Conservation (phyloP, 1,139 yeast genomes). For the Suhomyces ambrosiae region DNA sequence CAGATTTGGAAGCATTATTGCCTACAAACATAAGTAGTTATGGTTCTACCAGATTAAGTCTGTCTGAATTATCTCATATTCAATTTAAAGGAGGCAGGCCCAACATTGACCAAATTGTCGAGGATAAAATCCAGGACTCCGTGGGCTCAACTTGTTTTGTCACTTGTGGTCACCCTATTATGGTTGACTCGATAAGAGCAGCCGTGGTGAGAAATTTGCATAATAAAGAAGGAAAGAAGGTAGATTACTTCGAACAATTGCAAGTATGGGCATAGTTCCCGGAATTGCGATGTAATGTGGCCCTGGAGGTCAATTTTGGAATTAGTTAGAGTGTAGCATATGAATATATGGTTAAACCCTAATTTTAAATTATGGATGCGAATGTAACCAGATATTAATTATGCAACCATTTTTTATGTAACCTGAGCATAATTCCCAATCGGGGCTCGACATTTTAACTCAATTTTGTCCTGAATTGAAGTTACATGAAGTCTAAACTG, state of each 20-base stretch:
- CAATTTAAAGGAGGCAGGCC: constrained; percentile 37
- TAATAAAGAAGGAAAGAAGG: constrained; percentile 17
- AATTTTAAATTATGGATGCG: no score
- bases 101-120: constrained; percentile 24
- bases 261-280: constrained; percentile 25
- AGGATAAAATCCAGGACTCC: constrained; percentile 25
- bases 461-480: no score
- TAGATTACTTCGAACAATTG: constrained; percentile 21
- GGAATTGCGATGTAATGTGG: no score
- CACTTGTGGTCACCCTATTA: constrained; percentile 41
- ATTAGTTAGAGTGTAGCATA: neutral
- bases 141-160: constrained; percentile 35
- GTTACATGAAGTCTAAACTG: no score
- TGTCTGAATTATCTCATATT: constrained; percentile 20
- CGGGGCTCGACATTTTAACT: no score
- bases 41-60: no score
- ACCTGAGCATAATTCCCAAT: no score
- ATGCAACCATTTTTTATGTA: no score
- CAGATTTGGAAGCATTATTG: no score
- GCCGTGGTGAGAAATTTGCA: constrained; percentile 14
- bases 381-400: no score
- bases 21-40: no score
- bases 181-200: constrained; percentile 25
- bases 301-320: neutral
- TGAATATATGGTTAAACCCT: no score